Evolutionary conservation across 805 yeast species (phyloP), one percentile per base, ranked within the genome.

Genomic region (Yamadazyma nakazawae): DNA sequence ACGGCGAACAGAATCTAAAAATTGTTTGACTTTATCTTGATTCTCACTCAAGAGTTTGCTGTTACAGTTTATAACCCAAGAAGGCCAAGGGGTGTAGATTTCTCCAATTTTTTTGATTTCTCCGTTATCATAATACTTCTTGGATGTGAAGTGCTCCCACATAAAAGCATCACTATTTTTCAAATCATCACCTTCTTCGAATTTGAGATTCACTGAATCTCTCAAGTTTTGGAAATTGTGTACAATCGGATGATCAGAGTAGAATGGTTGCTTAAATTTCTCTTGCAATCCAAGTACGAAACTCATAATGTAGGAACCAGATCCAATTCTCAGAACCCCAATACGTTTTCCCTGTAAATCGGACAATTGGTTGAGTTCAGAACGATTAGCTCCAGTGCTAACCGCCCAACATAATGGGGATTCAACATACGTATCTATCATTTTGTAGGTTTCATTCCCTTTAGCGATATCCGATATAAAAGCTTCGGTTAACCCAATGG

Each of bases 91-190:
- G 0, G 97, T 90, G 66, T 85, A 87, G 47, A 90, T 89, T 54
- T 86, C 88, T 13, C 96, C 97, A 50, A 90, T 82, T 54, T 79
- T 72, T 66, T 85, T 88, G 66, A 91, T 83, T 57, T 89, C 97
- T 17, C 80, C 77, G 46, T 68, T 76, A 58, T 88, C 96, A 63
- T 86, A 88, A 68, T 87, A 90, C 61, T 80, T 81, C 61, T 90
- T 90, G 30, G 91, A 81, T 1, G 97, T 90, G 71, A 90, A 90
- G 65, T 86, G 78, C 60, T 90, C 97, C 97, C 97, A 90, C 96
- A 91, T 86, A 65, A 90, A 90, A 2, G 92, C 95, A 60, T 90
- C 97, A 31, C 84, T 74, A 17, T 73, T 61, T 26, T 63, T 64
- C 18, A 75, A 72, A 2, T 62, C 70, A n/a, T 60, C 67, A 11